These are phyloP conservation scores for Thalassiosira exigua DNA, from an alignment of 352 stramenopile genomes.

Conservation along the genomic window DNA sequence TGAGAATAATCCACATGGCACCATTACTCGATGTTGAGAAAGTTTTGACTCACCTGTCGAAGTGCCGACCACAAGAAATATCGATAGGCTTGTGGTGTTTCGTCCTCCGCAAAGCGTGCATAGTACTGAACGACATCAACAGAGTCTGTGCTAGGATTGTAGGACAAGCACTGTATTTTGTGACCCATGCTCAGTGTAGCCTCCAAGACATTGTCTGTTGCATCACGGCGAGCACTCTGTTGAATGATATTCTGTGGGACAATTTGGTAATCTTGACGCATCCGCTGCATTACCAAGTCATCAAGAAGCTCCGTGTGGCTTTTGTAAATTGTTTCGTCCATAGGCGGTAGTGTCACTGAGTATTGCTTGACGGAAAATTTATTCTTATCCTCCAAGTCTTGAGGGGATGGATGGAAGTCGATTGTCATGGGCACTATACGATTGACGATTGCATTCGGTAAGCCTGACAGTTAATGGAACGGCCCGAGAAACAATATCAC, in stretches of 20 bases:
- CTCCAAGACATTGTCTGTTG: slow-evolving; percentile 63
- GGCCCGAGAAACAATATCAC: too few species aligned
- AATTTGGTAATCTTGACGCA: slow-evolving; percentile 84
- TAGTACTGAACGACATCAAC: slow-evolving; percentile 84
- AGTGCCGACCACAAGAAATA: slow-evolving; percentile 78
- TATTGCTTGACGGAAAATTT: slow-evolving; percentile 81
- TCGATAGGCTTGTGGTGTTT: slow-evolving; percentile 76
- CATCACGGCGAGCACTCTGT: slow-evolving; percentile 47
- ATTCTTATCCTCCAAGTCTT: slow-evolving; percentile 77
- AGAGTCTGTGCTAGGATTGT: slow-evolving; percentile 74
- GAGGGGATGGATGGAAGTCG: slow-evolving; percentile 82
- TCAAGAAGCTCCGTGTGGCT: slow-evolving; percentile 85
- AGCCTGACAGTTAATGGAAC: too few species aligned
- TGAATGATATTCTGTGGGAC: slow-evolving; percentile 72
- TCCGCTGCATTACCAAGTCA: slow-evolving; percentile 87
- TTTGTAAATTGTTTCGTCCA: slow-evolving; percentile 81
- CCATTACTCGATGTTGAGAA: too few species aligned
- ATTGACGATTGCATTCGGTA: too few species aligned
- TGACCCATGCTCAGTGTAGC: slow-evolving; percentile 88
- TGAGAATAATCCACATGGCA: too few species aligned
- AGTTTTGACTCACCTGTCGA: slow-evolving; percentile 47
- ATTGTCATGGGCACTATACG: slow-evolving; percentile 82
- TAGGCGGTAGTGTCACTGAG: slow-evolving; percentile 73
- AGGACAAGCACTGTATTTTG: slow-evolving; percentile 79
- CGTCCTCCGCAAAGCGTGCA: slow-evolving; percentile 73